Evolutionary conservation across 768 basidiomycete species (phyloP).

Genomic region (Naganishia kalamii): DNA sequence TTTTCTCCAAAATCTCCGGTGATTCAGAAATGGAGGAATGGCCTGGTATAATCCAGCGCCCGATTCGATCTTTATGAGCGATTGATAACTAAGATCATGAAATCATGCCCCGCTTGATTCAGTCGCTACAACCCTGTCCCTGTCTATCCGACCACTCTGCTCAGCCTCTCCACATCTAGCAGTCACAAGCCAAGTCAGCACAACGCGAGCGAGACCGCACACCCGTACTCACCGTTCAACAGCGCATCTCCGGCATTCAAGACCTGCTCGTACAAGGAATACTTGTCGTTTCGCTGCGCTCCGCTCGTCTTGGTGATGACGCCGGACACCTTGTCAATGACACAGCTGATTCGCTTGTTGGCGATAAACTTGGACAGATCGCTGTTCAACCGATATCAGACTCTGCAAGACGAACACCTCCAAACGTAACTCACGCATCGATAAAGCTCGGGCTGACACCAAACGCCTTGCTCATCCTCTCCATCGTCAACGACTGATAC

Average conservation of each 20-base stretch:
- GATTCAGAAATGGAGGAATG: too few species aligned
- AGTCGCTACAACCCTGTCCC: too few species aligned
- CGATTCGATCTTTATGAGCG: too few species aligned
- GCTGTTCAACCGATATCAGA: conserved; percentile 48
- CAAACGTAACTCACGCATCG: conserved; percentile 58
- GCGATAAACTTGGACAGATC: conserved; percentile 91
- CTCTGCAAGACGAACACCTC: neutral
- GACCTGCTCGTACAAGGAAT: conserved; percentile 84
- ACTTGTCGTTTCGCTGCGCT: conserved; percentile 57
- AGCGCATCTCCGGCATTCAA: conserved; percentile 86
- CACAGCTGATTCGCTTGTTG: conserved; percentile 71
- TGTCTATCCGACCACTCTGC: conserved; percentile 63
- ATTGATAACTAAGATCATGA: too few species aligned
- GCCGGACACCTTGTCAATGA: conserved; percentile 90
- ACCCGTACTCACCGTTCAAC: conserved; percentile 56
- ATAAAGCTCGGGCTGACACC: conserved; percentile 83
- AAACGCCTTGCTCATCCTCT: conserved; percentile 76
- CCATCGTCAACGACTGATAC: conserved; percentile 80
- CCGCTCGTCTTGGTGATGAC: conserved; percentile 81
- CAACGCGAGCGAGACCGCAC: neutral
- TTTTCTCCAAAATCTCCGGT: too few species aligned
- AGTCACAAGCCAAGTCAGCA: neutral
- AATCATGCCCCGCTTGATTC: too few species aligned
- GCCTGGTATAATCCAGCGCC: too few species aligned
- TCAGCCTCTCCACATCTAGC: conserved; percentile 65